Evolutionary conservation across 352 stramenopile genomes (phyloP).

Genomic region (Plasmopara muralis): DNA sequence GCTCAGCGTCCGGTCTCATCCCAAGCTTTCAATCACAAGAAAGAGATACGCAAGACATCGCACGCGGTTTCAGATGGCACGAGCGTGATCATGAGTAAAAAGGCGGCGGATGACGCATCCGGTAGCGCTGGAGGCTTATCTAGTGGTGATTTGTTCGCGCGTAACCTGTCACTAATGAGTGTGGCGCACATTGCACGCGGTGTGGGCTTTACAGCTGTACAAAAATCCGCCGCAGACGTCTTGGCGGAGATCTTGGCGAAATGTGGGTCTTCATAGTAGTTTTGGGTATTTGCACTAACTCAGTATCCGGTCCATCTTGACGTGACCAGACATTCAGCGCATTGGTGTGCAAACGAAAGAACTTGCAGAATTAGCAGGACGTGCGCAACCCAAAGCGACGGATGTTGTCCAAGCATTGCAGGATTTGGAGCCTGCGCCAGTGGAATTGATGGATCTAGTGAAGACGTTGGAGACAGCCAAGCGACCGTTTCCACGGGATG

Average conservation of each 20-base stretch:
- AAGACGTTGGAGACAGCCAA: constrained; percentile 49
- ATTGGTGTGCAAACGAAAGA: constrained; percentile 46
- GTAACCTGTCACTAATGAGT: constrained; percentile 44
- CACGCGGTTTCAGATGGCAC: constrained; percentile 20
- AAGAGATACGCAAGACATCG: constrained; percentile 18
- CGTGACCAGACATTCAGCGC: constrained; percentile 37
- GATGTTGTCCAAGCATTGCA: constrained; percentile 42
- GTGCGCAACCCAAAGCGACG: constrained; percentile 39
- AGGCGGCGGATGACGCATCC: constrained; percentile 18
- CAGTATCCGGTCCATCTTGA: background rate
- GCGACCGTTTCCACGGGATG: constrained; percentile 45
- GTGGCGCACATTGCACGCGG: constrained; percentile 40
- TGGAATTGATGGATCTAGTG: constrained; percentile 42
- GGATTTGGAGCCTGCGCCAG: constrained; percentile 36
- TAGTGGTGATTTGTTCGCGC: constrained; percentile 40
- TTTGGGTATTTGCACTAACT: too few species aligned
- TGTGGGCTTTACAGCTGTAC: constrained; percentile 48
- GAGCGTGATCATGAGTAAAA: constrained; percentile 45
- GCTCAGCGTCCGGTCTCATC: background rate
- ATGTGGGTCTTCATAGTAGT: background rate
- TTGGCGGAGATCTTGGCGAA: constrained; percentile 45
- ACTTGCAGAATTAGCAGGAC: constrained; percentile 44
- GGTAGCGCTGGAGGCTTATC: constrained; percentile 18
- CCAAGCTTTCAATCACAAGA: constrained; percentile 10
- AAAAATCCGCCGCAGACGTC: constrained; percentile 42